Base-by-base conservation (phyloP, 2,329 filamentous ascomycete species). In the Scytalidium sp. region DNA sequence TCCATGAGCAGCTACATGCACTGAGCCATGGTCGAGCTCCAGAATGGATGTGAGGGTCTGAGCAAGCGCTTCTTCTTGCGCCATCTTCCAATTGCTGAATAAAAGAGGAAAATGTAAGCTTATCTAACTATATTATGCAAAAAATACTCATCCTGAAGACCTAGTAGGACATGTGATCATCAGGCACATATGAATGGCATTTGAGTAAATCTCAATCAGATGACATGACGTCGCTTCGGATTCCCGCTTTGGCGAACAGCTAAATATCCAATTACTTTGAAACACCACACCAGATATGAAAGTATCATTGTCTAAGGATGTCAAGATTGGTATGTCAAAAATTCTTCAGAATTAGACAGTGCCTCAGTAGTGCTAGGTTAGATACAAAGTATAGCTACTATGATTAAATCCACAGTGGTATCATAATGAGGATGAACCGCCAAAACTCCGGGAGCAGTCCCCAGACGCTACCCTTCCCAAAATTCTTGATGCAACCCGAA, bases 1-100 rank as follows among this genome's bases (percentile, higher is more conserved):
- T 50, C 85, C 86, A 53, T 85, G 79, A 3, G 79, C 71, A 1
- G 75, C 70, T 11, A 90, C 77, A 41, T 70, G 78, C 23, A 83
- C 78, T 15, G 32, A 36, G 5, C 32, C 32, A 36, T 10, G 32
- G 11, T 36, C 32, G 32, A 36, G 15, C 5, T 36, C 17, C 5
- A 36, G 32, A n/a, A 36, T n/a, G 13, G 32, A n/a, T 15, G 32
- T 36, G 7, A 36, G 32, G 17, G 32, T 36, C 15, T 36, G 32
- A 6, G 32, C 32, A 36, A 36, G 20, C 4, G 32, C 32, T 36
- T 36, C 32, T n/a, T 36, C 32, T 10, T 36, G 32, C 13, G 17
- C 32, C 32, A 36, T 36, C 7, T 10, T 36, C 6, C 11, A n/a
- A 9, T n/a, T 4, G 17, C 13, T n/a, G 11, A 36, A 36, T 6